Evolutionary conservation across 225 moss, liverwort and hornwort species (phyloP), one percentile per base, ranked within the genome.

Genomic region (Physcomitrium patens): DNA sequence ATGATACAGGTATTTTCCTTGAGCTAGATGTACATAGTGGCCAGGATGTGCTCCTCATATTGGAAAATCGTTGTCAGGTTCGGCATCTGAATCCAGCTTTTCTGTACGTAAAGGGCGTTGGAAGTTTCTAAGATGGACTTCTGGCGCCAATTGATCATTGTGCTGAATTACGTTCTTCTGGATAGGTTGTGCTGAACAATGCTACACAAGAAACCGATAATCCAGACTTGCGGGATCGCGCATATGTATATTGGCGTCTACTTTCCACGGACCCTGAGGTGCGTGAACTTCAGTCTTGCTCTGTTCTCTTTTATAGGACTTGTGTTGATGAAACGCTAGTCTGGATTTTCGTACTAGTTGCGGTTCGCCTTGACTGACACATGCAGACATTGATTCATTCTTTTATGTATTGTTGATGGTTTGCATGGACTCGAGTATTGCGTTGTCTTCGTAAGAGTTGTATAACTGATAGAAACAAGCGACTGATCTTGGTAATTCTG

Each of bases 161-260:
- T 8, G 28, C 15, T 59, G 22, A 50, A 47, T 23, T 76, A 14
- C 23, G 56, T 46, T 49, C 11, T 74, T 50, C 22, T 61, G 71
- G 43, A 2, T 76, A 92, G 91, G 89, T 93, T 72, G 93, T 93
- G 46, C 83, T 93, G 13, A 93, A 93, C 81, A 93, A 93, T 71
- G 93, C 93, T 42, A 93, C 93, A n/a, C 93, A 93, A 91, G 93
- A 93, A 73, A 93, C 93, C 19, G 93, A 93, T 72, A 93, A 93
- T 67, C 93, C 93, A 53, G 93, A 93, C 85, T 81, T 93, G 43
- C 87, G 93, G 31, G 93, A 93, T 62, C 91, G 93, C 67, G 93
- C 93, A 37, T 93, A 93, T 76, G 91, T 93, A 13, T 93, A 93
- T 63, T 93, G 93, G 93, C 91, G 93, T 23, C 83, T 93, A 65